Evolutionary conservation across 2,329 filamentous ascomycete species (phyloP), one percentile per base, ranked within the genome.

Genomic region (Talaromyces sp.): DNA sequence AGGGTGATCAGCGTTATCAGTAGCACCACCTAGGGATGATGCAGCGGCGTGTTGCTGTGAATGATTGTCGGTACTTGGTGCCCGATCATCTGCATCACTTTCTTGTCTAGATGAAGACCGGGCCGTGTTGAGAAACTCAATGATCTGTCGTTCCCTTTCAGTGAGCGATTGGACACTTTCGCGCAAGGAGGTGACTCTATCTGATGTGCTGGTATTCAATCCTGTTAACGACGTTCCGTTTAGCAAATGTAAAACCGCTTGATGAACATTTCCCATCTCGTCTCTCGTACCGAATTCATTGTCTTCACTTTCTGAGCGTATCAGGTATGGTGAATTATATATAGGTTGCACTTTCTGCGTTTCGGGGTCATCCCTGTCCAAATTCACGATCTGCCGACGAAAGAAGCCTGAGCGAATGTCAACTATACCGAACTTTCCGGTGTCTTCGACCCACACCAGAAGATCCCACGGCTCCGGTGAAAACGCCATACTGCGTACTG

Each of bases 391-490:
- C 67, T 83, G 81, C 60, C 79, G 74, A 57, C 81, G 77, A 35
- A 75, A 69, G 66, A 82, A 83, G n/a, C 71, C 72, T 65, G 79
- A 79, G 45, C 81, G 80, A 58, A 83, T 72, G 70, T 83, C 81
- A 37, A 80, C 80, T 65, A 83, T 70, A 8, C 81, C 81, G 52
- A 79, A 79, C 67, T 79, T 75, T 16, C 81, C 81, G 68, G 91
- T 89, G 71, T 97, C 91, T 77, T 99, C 95, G 9, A 93, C 91
- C 93, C 95, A 98, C 7, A 96, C 90, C 47, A 99, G 81, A 19
- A 99, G 85, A 74, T 97, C 94, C 82, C 90, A 94, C 0, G 93
- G 92, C 1, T 91, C 90, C 0, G 94, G 93, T 4, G 91, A 93
- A 74, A 99, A 99, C 1, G 90, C 85, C 90, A 98, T 96, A 67